phyloP scores from a whole-genome alignment of 768 basidiomycete species.

The Russula sp. region DNA sequence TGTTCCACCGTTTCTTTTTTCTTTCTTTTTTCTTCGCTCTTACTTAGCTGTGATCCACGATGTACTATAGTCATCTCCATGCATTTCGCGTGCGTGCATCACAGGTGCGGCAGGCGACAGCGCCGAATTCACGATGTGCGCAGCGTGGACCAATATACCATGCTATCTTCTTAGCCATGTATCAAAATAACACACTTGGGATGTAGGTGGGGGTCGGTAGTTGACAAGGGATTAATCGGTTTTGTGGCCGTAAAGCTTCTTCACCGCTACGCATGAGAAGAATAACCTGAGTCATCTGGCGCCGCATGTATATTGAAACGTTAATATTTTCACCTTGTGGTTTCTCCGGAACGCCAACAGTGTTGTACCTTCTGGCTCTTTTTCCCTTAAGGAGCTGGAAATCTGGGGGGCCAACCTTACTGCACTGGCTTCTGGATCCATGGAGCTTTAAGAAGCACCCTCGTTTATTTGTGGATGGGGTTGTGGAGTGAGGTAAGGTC shows the following conservation, averaged over 20 bases:
- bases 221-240: neutral
- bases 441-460: neutral
- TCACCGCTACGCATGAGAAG: neutral
- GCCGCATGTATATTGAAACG: neutral
- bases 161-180: conserved; percentile 9
- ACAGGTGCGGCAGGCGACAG: conserved; percentile 13
- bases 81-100: conserved; percentile 22
- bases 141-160: conserved; percentile 22
- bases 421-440: neutral
- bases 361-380: too few species aligned
- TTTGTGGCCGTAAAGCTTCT: neutral
- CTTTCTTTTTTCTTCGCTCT: neutral
- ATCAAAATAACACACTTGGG: neutral
- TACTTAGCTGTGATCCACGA: conserved; percentile 16
- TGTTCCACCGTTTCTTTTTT: neutral
- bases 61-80: conserved; percentile 28
- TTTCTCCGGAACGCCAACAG: neutral
- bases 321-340: neutral
- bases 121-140: conserved; percentile 14
- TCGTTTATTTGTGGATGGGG: neutral
- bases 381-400: neutral
- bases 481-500: neutral
- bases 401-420: neutral
- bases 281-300: too few species aligned
- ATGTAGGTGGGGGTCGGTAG: neutral